Conservation (phyloP, 306 rosid genomes). For the Acacia crassicarpa region DNA sequence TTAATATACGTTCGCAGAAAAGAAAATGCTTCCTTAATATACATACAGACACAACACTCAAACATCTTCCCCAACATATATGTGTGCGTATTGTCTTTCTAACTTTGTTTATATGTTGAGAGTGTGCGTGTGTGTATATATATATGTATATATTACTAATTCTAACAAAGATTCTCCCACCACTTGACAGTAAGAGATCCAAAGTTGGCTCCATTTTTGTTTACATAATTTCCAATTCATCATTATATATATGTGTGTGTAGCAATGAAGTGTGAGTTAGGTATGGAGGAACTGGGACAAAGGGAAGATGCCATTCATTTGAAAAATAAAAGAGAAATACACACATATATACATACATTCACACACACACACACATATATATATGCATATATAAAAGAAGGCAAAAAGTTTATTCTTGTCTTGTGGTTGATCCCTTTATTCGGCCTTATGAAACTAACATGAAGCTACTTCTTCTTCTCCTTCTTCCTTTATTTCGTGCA, state of each 20-base stretch:
- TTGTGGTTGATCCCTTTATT: conserved; percentile 40
- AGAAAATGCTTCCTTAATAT: no score
- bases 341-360: no score
- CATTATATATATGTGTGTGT: no score
- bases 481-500: conserved; percentile 66
- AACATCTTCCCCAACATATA: conserved; percentile 6
- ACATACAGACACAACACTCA: not conserved
- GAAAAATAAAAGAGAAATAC: conserved; percentile 22
- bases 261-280: not conserved
- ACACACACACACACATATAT: not conserved
- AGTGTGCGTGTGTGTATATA: not conserved
- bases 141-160: not conserved
- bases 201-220: conserved; percentile 5
- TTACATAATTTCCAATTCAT: not conserved
- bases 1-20: not conserved
- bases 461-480: conserved; percentile 42
- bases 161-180: conserved; percentile 24
- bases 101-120: conserved; percentile 11
- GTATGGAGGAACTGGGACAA: not conserved
- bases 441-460: conserved; percentile 49
- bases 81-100: not conserved
- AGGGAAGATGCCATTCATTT: conserved; percentile 3
- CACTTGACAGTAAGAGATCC: conserved; percentile 31
- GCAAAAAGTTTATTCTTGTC: conserved; percentile 91
- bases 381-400: not conserved